Evolutionary conservation across 208 protist species (phyloP).

Genomic region (Leishmania turanica): DNA sequence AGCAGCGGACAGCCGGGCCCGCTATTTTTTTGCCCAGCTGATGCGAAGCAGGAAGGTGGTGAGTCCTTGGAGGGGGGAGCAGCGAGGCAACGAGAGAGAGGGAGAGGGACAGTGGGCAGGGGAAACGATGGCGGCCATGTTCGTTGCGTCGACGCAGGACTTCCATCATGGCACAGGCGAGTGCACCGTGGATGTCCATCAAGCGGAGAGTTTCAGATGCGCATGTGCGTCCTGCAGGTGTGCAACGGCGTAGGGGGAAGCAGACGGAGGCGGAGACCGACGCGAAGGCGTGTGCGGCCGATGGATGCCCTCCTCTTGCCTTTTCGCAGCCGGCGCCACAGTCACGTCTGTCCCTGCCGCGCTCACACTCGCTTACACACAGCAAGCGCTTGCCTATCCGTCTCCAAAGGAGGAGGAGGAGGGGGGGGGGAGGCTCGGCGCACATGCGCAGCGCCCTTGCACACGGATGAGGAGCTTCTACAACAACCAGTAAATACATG

Average conservation of each 20-base stretch:
- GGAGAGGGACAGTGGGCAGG: neutral
- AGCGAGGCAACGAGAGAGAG: no score
- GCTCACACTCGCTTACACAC: neutral
- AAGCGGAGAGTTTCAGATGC: neutral
- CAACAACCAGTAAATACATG: neutral
- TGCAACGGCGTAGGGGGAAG: neutral
- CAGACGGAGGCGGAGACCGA: neutral
- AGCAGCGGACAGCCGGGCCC: neutral
- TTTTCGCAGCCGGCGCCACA: neutral
- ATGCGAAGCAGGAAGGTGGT: neutral
- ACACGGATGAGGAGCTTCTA: neutral
- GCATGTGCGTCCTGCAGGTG: neutral
- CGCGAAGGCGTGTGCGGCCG: neutral
- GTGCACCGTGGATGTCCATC: neutral
- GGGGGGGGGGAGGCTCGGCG: neutral
- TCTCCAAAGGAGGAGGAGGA: neutral
- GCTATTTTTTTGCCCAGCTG: neutral
- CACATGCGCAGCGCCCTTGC: neutral
- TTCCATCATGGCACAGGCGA: neutral
- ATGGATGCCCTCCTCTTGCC: neutral
- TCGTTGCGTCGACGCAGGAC: neutral
- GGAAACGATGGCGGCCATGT: neutral
- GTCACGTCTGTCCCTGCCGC: neutral
- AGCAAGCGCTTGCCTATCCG: no score
- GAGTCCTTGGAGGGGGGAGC: neutral